phyloP scores from a whole-genome alignment of 192 early-diverging fungal genomes.

The Geranomyces michiganensis region DNA sequence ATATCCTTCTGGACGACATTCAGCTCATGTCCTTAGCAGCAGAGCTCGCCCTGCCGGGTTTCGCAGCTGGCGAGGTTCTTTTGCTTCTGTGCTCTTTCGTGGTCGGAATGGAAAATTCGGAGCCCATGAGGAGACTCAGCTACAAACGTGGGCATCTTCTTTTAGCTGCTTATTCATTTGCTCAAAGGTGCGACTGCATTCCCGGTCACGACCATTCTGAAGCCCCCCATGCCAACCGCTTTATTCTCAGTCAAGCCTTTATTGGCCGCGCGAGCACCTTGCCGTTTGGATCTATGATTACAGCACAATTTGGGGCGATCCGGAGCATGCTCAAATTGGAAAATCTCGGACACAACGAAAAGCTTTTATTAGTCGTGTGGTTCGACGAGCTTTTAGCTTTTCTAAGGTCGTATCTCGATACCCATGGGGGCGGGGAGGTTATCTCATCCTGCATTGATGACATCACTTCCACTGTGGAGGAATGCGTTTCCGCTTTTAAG shows the following conservation, averaged over 20 bases:
- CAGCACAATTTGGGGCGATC: not conserved
- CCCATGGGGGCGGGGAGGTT: no score
- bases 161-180: not conserved
- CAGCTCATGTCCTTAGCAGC: not conserved
- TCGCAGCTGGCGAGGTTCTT: not conserved
- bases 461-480: not conserved
- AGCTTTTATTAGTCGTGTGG: slow-evolving; percentile 5
- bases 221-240: not conserved
- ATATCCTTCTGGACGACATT: slow-evolving; percentile 7
- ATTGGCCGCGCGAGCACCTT: not conserved
- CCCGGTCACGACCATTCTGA: not conserved
- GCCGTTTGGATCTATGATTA: not conserved
- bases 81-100: not conserved
- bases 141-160: not conserved
- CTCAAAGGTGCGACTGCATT: not conserved
- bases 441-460: not conserved
- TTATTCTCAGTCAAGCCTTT: not conserved
- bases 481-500: not conserved
- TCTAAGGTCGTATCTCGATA: not conserved
- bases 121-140: no score
- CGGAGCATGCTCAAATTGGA: not conserved
- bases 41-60: not conserved
- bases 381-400: slow-evolving; percentile 4
- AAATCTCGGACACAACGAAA: slow-evolving; percentile 10
- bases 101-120: not conserved